phyloP scores from a whole-genome alignment of 441 rosid genomes.

The Manihot esculenta region DNA sequence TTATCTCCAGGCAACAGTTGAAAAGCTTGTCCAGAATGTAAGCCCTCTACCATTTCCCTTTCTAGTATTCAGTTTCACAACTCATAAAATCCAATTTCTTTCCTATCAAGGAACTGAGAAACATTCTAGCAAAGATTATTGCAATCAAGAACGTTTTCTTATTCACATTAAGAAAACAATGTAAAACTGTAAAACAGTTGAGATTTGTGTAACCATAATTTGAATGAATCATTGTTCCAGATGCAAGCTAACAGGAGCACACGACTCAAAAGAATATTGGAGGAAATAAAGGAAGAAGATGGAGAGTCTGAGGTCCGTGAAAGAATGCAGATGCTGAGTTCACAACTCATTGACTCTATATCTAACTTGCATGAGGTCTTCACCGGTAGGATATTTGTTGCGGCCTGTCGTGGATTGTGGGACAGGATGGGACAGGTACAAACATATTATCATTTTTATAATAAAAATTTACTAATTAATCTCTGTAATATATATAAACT shows the following conservation, averaged over 20 bases:
- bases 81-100: background rate
- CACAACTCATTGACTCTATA: slow-evolving; percentile 67
- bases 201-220: background rate
- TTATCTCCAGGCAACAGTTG: slow-evolving; percentile 85
- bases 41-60: slow-evolving; percentile 22
- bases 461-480: no score
- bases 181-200: no score
- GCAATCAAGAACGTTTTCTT: background rate
- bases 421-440: slow-evolving; percentile 94
- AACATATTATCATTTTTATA: background rate
- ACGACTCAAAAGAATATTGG: slow-evolving; percentile 75
- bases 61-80: background rate
- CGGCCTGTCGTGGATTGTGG: slow-evolving; percentile 89
- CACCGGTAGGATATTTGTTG: slow-evolving; percentile 72
- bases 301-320: slow-evolving; percentile 89
- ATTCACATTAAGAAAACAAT: no score
- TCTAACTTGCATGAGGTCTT: slow-evolving; percentile 81
- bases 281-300: slow-evolving; percentile 88
- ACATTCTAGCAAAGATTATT: background rate
- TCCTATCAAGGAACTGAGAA: background rate
- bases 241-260: slow-evolving; percentile 69
- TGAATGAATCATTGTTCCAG: slow-evolving; percentile 37
- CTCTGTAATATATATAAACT: no score
- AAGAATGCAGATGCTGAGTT: slow-evolving; percentile 74
- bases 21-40: slow-evolving; percentile 86